Evolutionary conservation across 768 basidiomycete species (phyloP).

Genomic region (Pisolithus orientalis): DNA sequence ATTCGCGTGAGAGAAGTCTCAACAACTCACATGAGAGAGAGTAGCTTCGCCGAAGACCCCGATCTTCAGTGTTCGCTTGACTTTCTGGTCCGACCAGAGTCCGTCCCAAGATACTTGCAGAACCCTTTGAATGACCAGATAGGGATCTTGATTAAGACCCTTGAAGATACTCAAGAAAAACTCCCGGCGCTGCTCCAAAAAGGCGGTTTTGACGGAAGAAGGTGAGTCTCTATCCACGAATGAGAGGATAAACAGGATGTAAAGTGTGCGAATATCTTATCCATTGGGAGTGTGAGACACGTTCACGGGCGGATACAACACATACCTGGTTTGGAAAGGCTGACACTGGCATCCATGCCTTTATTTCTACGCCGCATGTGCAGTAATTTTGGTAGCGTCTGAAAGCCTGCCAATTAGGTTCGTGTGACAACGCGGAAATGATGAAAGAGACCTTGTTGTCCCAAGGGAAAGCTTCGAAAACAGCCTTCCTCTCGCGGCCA

Average conservation of each 20-base stretch:
- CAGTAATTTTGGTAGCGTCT: slow-evolving; percentile 64
- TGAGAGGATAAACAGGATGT: slow-evolving; percentile 65
- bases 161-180: slow-evolving; percentile 66
- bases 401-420: not conserved
- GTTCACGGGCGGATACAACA: not conserved
- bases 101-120: slow-evolving; percentile 74
- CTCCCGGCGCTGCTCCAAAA: slow-evolving; percentile 69
- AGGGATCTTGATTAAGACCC: slow-evolving; percentile 61
- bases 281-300: slow-evolving; percentile 1
- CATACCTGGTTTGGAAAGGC: slow-evolving; percentile 54
- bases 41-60: slow-evolving; percentile 63
- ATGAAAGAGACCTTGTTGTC: slow-evolving; percentile 54
- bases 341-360: slow-evolving; percentile 29
- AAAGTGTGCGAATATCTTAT: slow-evolving; percentile 75
- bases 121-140: slow-evolving; percentile 51
- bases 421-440: not conserved
- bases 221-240: slow-evolving; percentile 50
- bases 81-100: slow-evolving; percentile 66
- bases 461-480: slow-evolving; percentile 73
- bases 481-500: slow-evolving; percentile 54
- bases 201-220: slow-evolving; percentile 50
- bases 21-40: slow-evolving; percentile 49
- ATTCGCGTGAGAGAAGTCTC: not conserved
- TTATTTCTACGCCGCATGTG: slow-evolving; percentile 64
- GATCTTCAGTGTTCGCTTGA: slow-evolving; percentile 68